Evolutionary conservation across 2,329 filamentous ascomycete genomes (phyloP), one percentile per base, ranked within the genome.

Genomic region (Diatrype stigma): DNA sequence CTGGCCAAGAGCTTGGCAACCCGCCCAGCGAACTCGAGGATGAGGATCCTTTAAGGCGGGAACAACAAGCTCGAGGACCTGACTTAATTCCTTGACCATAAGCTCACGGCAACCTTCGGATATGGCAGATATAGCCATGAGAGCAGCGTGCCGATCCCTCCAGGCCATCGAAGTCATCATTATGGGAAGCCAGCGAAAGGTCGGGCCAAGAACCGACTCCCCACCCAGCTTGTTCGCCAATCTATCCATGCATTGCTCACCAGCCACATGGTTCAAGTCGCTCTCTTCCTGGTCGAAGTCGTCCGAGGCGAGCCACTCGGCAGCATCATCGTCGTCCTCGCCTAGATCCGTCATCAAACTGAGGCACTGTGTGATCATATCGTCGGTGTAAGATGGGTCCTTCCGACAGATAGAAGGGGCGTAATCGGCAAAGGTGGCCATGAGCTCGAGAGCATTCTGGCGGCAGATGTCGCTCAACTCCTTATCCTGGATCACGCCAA

Each of bases 81-180:
- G 92, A 68, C 91, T 90, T 3, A 99, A 79, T 70, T 99, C 94
- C 40, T 89, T 89, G 58, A 96, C 81, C 94, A 99, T 99, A 55
- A 96, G 78, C 23, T 97, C 93, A 52, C 91, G 86, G 67, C 94
- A 99, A 35, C 94, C 94, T 71, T 99, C 94, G 0, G 94, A 97
- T 57, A 99, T 99, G 58, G 94, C 94, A 2, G 93, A 97, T 55
- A 99, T 96, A 22, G 94, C 94, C 94, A 99, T 99, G 48, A 99
- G 81, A 45, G 94, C 94, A 30, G 94, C 94, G 70, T 99, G 94
- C 55, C 93, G 85, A 69, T 99, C 94, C 64, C 90, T 85, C 94
- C 94, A 99, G 28, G 90, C 84, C 61, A 89, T 87, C 1, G 94
- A 97, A 49, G 86, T 90, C 85, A 97, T 95, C 94, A 99, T 99